Conservation (phyloP, 73 alveolate genomes). For the Blepharisma stoltei region DNA sequence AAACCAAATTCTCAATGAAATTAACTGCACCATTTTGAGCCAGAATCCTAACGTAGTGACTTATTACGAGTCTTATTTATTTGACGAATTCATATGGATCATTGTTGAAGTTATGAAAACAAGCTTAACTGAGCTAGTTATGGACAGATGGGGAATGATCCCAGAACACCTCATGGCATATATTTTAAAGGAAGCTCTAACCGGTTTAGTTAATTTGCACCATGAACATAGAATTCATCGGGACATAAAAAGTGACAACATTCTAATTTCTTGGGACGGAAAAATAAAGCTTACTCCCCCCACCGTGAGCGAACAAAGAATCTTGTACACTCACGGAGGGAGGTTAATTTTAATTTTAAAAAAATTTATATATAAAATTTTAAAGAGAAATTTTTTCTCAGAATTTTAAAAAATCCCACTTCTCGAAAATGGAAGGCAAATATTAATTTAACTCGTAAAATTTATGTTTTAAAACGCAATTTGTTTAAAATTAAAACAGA, state of each 20-base stretch:
- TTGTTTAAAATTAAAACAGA: no score
- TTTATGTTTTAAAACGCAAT: no score
- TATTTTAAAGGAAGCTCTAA: constrained; percentile 32
- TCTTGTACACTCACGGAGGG: no score
- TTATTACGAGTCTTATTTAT: constrained; percentile 77
- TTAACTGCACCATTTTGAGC: neutral
- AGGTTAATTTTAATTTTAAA: no score
- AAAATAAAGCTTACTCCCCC: constrained; percentile 48
- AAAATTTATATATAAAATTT: no score
- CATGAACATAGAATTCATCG: constrained; percentile 62
- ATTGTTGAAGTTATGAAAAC: constrained; percentile 71
- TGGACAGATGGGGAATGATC: constrained; percentile 12
- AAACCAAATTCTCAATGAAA: constrained; percentile 20
- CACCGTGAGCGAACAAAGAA: no score
- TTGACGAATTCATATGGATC: constrained; percentile 90
- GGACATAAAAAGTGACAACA: constrained; percentile 76
- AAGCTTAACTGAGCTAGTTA: constrained; percentile 27
- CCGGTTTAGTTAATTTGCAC: constrained; percentile 44
- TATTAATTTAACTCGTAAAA: constrained; percentile 49
- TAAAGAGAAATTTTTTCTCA: no score
- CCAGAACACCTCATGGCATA: constrained; percentile 38
- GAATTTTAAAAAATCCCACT: no score
- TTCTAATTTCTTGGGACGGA: constrained; percentile 58
- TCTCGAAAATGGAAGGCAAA: no score
- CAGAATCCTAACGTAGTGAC: constrained; percentile 68